These are phyloP conservation scores for Sanghuangporus sanghuang DNA, from an alignment of 1,284 basidiomycete species.

Conservation along the genomic window DNA sequence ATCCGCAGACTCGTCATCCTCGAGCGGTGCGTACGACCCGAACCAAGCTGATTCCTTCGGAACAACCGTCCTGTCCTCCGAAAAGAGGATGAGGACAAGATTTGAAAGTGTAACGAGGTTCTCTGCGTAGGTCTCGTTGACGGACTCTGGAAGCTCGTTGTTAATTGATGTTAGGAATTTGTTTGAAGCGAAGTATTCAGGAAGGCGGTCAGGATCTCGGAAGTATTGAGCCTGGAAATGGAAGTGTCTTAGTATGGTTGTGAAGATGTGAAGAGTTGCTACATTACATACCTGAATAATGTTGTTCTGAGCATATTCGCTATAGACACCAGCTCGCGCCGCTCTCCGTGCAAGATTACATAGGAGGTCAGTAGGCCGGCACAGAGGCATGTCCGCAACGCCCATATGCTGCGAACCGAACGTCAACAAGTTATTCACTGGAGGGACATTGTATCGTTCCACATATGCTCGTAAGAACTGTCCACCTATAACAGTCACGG, in stretches of 20 bases:
- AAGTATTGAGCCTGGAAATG: slow-evolving; percentile 81
- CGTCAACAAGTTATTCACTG: slow-evolving; percentile 83
- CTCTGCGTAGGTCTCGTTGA: slow-evolving; percentile 55
- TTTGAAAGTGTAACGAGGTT: slow-evolving; percentile 56
- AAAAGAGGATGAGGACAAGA: slow-evolving; percentile 64
- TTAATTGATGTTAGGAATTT: slow-evolving; percentile 72
- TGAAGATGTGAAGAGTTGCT: background rate
- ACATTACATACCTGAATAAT: slow-evolving; percentile 63
- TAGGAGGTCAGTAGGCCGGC: slow-evolving; percentile 65
- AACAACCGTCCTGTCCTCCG: slow-evolving; percentile 70
- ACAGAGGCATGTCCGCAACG: slow-evolving; percentile 74
- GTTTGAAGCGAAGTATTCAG: slow-evolving; percentile 66
- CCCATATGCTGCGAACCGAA: slow-evolving; percentile 86
- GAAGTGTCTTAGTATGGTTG: background rate
- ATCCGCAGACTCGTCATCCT: slow-evolving; percentile 26
- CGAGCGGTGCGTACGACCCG: slow-evolving; percentile 52
- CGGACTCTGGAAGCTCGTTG: slow-evolving; percentile 52
- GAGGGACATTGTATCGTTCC: slow-evolving; percentile 77
- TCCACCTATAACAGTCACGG: slow-evolving; percentile 42
- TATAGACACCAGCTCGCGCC: slow-evolving; percentile 74
- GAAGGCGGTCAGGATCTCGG: slow-evolving; percentile 76
- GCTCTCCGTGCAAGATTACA: slow-evolving; percentile 75
- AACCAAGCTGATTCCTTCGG: slow-evolving; percentile 87
- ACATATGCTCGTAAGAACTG: slow-evolving; percentile 91
- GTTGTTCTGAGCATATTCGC: slow-evolving; percentile 76